Conservation (phyloP, 768 basidiomycete species). For the Kwoniella dendrophila region DNA sequence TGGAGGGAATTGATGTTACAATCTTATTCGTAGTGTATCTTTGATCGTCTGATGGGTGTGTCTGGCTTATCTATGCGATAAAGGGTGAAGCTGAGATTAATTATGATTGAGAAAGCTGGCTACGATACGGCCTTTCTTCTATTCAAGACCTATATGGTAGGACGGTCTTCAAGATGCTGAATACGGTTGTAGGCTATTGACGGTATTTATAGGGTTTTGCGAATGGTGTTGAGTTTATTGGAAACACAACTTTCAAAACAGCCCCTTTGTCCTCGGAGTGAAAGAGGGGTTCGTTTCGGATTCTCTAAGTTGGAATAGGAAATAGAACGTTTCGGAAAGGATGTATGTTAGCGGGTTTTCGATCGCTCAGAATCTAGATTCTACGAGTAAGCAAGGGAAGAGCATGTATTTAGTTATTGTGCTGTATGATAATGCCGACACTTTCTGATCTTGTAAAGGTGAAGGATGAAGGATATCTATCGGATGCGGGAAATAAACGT, state of each 20-base stretch:
- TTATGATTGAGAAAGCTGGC: no score
- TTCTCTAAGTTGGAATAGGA: neutral
- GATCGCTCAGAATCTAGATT: neutral
- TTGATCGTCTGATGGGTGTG: neutral
- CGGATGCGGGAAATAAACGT: no score
- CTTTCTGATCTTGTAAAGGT: no score
- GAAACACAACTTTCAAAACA: neutral
- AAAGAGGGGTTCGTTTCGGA: neutral
- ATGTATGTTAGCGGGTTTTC: neutral
- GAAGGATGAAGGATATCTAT: no score
- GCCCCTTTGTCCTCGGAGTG: slow-evolving; percentile 10
- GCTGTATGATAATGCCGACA: no score
- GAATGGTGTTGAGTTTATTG: neutral
- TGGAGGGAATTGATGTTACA: neutral
- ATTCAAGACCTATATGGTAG: no score
- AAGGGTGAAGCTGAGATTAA: no score
- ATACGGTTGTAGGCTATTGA: neutral
- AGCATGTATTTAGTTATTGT: no score
- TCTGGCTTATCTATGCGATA: neutral
- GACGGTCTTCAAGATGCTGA: no score
- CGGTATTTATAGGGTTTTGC: neutral
- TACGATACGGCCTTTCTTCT: no score
- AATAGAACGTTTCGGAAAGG: neutral
- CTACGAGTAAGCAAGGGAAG: no score
- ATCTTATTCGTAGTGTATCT: neutral